phyloP scores from a whole-genome alignment of 371 early-diverging fungal genomes.

The Mucor circinelloides region DNA sequence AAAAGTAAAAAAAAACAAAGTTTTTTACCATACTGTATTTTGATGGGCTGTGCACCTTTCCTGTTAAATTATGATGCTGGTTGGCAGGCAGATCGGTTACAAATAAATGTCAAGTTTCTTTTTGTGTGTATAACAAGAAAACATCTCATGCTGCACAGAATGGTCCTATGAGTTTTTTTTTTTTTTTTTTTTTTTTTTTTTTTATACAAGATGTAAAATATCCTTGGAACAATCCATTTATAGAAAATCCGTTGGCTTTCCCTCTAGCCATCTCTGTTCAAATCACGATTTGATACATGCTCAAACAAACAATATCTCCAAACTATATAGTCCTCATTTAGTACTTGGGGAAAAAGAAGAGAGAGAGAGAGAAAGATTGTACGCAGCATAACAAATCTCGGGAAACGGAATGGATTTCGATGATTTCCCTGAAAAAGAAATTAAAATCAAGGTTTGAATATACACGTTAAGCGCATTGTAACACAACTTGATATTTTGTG shows the following conservation, averaged over 20 bases:
- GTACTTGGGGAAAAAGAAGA: not conserved
- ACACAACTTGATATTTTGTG: not conserved
- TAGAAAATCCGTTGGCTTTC: not conserved
- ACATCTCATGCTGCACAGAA: not conserved
- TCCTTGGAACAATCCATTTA: not conserved
- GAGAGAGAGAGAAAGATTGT: not conserved
- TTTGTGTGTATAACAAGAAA: not conserved
- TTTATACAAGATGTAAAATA: not conserved
- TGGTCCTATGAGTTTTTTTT: not conserved
- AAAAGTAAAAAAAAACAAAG: not conserved
- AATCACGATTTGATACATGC: not conserved
- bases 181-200: not conserved
- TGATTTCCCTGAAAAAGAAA: constrained; percentile 3
- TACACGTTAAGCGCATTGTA: constrained; percentile 5
- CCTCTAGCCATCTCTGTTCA: not conserved
- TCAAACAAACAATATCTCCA: not conserved
- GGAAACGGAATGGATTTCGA: constrained; percentile 9
- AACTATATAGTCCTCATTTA: not conserved
- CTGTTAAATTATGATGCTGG: not conserved
- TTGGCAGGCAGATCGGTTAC: constrained; percentile 2
- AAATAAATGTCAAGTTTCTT: constrained; percentile 1
- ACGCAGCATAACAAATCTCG: constrained; percentile 4
- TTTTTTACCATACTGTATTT: not conserved
- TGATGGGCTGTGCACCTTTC: not conserved
- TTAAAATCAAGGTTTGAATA: not conserved